Evolutionary conservation across 345 rosid species (phyloP).

Genomic region (Mercurialis annua): DNA sequence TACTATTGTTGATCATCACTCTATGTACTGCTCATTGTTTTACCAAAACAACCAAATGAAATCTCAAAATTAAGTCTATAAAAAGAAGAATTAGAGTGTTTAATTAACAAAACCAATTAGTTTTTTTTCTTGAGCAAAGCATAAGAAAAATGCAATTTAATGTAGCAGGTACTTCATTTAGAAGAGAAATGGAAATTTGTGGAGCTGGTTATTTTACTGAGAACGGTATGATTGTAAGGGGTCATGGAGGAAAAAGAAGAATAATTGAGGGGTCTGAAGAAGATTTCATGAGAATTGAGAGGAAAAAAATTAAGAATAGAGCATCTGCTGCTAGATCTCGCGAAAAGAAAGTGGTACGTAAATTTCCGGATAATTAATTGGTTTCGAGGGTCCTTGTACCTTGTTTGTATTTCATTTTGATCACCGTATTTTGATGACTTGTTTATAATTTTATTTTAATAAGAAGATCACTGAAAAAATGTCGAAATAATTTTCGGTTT

Average conservation of each 20-base stretch:
- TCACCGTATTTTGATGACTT: too few species aligned
- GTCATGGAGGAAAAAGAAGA: neutral
- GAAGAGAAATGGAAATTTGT: neutral
- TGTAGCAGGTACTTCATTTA: neutral
- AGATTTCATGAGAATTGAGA: neutral
- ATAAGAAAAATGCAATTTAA: neutral
- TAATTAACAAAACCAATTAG: neutral
- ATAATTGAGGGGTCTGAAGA: neutral
- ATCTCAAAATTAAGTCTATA: too few species aligned
- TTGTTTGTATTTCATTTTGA: too few species aligned
- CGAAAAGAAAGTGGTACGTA: constrained; percentile 7
- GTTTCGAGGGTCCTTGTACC: too few species aligned
- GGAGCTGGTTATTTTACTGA: too few species aligned
- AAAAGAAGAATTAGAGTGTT: too few species aligned
- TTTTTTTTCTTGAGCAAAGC: neutral
- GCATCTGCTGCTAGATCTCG: constrained; percentile 15
- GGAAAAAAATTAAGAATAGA: constrained; percentile 13
- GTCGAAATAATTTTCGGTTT: too few species aligned
- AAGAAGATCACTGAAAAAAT: too few species aligned
- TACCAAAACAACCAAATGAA: neutral
- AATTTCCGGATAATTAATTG: too few species aligned
- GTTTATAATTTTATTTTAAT: too few species aligned
- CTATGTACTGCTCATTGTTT: neutral
- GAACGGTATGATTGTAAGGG: neutral
- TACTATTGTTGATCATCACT: neutral